These are phyloP conservation scores for Alternaria solani DNA, from an alignment of 2,329 filamentous ascomycete genomes.

Conservation along the genomic window DNA sequence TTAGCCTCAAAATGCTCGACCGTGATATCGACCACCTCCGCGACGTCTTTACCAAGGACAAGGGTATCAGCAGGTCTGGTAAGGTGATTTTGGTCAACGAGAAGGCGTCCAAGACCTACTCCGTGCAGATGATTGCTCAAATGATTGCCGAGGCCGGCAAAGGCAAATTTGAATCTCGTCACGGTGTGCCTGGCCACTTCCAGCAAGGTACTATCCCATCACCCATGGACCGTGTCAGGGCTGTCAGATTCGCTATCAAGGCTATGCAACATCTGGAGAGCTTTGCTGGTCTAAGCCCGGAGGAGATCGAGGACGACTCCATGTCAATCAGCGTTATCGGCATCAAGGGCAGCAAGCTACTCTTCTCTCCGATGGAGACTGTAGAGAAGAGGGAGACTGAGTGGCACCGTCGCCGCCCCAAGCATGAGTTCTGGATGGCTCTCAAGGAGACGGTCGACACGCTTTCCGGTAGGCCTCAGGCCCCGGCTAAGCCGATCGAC, in stretches of 20 bases:
- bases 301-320: constrained; percentile 76
- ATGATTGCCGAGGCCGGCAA: constrained; percentile 95
- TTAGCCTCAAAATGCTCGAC: constrained; percentile 91
- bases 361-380: constrained; percentile 82
- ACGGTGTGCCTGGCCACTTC: constrained; percentile 66
- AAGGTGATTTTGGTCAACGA: constrained; percentile 98
- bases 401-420: constrained; percentile 88
- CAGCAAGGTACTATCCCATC: constrained; percentile 66
- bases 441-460: constrained; percentile 85
- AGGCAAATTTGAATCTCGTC: constrained; percentile 89
- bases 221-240: constrained; percentile 93
- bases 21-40: constrained; percentile 89
- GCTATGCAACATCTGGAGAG: constrained; percentile 90
- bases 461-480: constrained; percentile 67
- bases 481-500: constrained; percentile 23
- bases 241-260: constrained; percentile 90
- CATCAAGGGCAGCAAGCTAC: constrained; percentile 86
- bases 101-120: constrained; percentile 87
- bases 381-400: constrained; percentile 87
- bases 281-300: constrained; percentile 70
- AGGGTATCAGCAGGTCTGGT: constrained; percentile 86
- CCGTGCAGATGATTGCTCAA: constrained; percentile 89
- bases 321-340: constrained; percentile 85
- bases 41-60: constrained; percentile 82
- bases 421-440: constrained; percentile 82